A percentile compares a stretch with the other conserved stretches of the same genome.
Evolutionary conservation across 139 green algal species (phyloP).

Genomic region (Chlorella sp.): DNA sequence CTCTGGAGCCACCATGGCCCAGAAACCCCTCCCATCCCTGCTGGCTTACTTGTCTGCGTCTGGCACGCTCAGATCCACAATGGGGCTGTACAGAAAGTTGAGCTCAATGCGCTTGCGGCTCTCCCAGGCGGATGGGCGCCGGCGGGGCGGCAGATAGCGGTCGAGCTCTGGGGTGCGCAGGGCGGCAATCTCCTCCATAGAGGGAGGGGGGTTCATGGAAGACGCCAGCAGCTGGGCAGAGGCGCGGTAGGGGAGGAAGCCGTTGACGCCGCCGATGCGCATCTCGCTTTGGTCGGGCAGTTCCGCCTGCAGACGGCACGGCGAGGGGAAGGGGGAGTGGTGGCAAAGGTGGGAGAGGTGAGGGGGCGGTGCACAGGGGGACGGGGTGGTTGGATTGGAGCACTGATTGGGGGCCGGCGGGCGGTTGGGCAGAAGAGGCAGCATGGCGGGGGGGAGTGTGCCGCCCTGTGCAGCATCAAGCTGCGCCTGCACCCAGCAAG

Average conservation of each 20-base stretch:
- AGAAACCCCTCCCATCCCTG: not conserved
- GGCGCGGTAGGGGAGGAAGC: slow-evolving; percentile 87
- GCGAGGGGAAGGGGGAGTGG: not conserved
- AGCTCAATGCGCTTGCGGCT: slow-evolving; percentile 43
- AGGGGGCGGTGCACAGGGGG: not conserved
- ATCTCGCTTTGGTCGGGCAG: slow-evolving; percentile 78
- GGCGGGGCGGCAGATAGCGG: slow-evolving; percentile 61
- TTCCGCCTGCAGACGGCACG: slow-evolving; percentile 68
- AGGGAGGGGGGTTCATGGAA: slow-evolving; percentile 47
- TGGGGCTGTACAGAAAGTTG: slow-evolving; percentile 72
- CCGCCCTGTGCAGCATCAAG: not conserved
- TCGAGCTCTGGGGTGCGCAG: slow-evolving; percentile 76
- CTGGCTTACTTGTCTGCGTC: slow-evolving; percentile 33
- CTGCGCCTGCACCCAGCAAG: not conserved
- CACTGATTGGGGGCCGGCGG: not conserved
- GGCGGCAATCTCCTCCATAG: slow-evolving; percentile 67
- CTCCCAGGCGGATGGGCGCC: slow-evolving; percentile 21
- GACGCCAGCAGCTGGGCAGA: slow-evolving; percentile 59
- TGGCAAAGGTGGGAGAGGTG: not conserved
- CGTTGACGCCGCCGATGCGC: slow-evolving; percentile 72
- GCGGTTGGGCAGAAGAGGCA: not conserved
- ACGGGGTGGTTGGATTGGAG: not conserved
- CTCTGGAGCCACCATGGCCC: too few relatives aligned
- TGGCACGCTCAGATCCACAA: slow-evolving; percentile 76
- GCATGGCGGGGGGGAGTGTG: too few relatives aligned